phyloP scores from a whole-genome alignment of 768 basidiomycete species.

The Symmetrospora coprosmae region DNA sequence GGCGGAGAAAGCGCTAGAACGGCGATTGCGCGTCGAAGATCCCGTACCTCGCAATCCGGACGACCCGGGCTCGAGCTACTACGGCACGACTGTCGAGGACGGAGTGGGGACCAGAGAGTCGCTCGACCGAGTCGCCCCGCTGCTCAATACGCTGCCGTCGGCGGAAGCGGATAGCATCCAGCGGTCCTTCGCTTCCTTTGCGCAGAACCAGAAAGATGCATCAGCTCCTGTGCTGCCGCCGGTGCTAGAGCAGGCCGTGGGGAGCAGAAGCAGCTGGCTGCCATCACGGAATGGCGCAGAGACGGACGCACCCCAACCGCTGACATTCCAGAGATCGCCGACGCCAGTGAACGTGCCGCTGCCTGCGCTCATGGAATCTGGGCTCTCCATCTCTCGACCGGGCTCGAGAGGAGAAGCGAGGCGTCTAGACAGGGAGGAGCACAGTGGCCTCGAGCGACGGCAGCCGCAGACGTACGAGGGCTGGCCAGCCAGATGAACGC shows the following conservation, averaged over 20 bases:
- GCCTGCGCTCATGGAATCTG: constrained; percentile 8
- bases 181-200: too few relatives aligned
- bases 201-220: not conserved
- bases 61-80: not conserved
- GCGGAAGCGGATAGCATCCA: not conserved
- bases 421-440: too few relatives aligned
- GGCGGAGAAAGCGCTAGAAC: not conserved
- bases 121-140: not conserved
- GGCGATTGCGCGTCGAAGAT: constrained; percentile 1
- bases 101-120: not conserved
- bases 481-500: too few relatives aligned
- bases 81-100: not conserved
- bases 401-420: too few relatives aligned
- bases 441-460: too few relatives aligned
- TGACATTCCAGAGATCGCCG: constrained; percentile 15
- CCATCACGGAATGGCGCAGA: too few relatives aligned
- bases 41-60: constrained; percentile 9
- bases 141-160: not conserved
- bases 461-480: too few relatives aligned
- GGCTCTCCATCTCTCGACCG: constrained; percentile 20
- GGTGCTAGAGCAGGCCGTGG: not conserved
- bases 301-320: not conserved
- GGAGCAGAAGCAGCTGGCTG: too few relatives aligned
- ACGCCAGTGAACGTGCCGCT: constrained; percentile 3
- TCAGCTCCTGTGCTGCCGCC: not conserved